Evolutionary conservation across 257 asterid genomes (phyloP), one percentile per base, ranked within the genome.

Genomic region (Osmanthus fragrans): DNA sequence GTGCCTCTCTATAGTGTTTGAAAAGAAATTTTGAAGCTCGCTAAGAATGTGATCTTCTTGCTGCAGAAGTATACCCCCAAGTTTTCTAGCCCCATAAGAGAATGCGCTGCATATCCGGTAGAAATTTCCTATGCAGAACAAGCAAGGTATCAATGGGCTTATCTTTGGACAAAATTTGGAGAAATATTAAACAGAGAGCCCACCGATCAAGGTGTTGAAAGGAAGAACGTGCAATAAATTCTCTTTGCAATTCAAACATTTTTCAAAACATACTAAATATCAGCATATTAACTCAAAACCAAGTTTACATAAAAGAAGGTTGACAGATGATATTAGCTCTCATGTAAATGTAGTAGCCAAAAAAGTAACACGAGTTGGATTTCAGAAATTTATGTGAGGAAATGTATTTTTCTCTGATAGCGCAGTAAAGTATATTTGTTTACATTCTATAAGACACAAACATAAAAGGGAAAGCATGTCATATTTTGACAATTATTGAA

Each of bases 61-160:
- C 80, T 86, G 91, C 42, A 51, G n/a, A 58, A 94, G 92, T 74
- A 94, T 86, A 40, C 72, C 80, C 6, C 84, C 88, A 58, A 94
- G 97, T 80, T 91, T 91, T 77, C 87, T 84, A 64, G 97, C 94
- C 78, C 97, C 98, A 76, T 85, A 94, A 25, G 88, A 86, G 80
- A 94, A 88, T 58, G 98, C 98, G 72, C 97, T 94, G 76, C 93
- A 87, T 77, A 94, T 91, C 45, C 97, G 90, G 82, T 78, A 94
- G 82, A 86, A 94, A 83, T 91, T 94, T 75, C 94, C 98, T 94
- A 78, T 33, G 56, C 51, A 80, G 30, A 76, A 72, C 9, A 70
- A 33, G n/a, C 54, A 51, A 45, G 5, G 19, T 33, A 47, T n/a
- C 34, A 3, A 9, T 23, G 25, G 37, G 40, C 25, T 29, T 10